Evolutionary conservation across 1,284 basidiomycete species (phyloP).

Genomic region (Fomitopsis schrenkii): DNA sequence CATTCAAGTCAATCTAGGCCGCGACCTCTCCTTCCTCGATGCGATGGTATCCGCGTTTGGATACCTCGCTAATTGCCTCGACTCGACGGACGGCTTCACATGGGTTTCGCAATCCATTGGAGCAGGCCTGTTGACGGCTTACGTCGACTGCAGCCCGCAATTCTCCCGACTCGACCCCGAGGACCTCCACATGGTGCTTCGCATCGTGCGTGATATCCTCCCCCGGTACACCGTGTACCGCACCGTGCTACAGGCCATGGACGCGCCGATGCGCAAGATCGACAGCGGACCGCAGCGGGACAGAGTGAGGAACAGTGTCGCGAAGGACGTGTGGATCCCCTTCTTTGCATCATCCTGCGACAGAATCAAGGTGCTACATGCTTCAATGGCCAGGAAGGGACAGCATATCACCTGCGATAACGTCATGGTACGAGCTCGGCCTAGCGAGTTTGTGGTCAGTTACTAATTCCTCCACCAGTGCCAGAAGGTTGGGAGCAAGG

Average conservation of each 20-base stretch:
- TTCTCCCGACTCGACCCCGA: slow-evolving; percentile 25
- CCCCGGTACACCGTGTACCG: slow-evolving; percentile 34
- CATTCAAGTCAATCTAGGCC: slow-evolving; percentile 17
- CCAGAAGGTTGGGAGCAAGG: slow-evolving; percentile 31
- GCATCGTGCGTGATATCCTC: slow-evolving; percentile 26
- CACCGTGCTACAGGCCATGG: slow-evolving; percentile 30
- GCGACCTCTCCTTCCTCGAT: slow-evolving; percentile 19
- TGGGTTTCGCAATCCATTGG: slow-evolving; percentile 32
- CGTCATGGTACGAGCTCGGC: slow-evolving; percentile 18
- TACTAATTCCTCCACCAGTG: slow-evolving; percentile 22
- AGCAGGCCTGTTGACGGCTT: slow-evolving; percentile 31
- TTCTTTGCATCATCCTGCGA: slow-evolving; percentile 26
- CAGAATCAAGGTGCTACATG: slow-evolving; percentile 19
- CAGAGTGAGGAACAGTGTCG: slow-evolving; percentile 18
- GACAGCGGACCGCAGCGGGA: slow-evolving; percentile 13
- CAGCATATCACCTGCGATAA: slow-evolving; percentile 32
- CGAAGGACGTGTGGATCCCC: slow-evolving; percentile 23
- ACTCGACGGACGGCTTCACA: slow-evolving; percentile 35
- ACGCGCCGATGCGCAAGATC: slow-evolving; percentile 21
- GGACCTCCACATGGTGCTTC: slow-evolving; percentile 28
- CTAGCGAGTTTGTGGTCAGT: not conserved
- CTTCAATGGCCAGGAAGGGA: slow-evolving; percentile 24
- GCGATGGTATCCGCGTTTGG: slow-evolving; percentile 29
- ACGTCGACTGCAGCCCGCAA: slow-evolving; percentile 26
- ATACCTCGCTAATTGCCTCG: slow-evolving; percentile 32